These are phyloP conservation scores for Colletotrichum higginsianum DNA, from an alignment of 2,329 filamentous ascomycete species.

Conservation along the genomic window DNA sequence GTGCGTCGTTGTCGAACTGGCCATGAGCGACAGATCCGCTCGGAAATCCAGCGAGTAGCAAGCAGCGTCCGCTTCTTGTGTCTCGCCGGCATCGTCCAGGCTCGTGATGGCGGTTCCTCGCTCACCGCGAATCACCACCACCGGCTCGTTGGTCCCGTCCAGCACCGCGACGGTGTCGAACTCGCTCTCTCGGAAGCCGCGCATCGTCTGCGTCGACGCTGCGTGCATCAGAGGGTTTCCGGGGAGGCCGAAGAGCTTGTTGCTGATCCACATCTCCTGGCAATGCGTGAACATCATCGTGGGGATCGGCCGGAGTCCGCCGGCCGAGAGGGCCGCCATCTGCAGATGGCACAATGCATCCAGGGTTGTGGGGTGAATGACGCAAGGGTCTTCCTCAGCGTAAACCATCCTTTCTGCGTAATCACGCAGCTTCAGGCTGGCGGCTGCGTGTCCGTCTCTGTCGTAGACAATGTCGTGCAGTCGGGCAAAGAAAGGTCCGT, in stretches of 20 bases:
- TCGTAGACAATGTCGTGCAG: constrained; percentile 26
- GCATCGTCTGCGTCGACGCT: constrained; percentile 13
- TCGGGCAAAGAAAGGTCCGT: constrained; percentile 31
- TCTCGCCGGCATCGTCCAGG: neutral
- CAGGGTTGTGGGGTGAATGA: constrained; percentile 27
- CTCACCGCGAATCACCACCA: constrained; percentile 6
- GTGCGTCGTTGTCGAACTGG: too few relatives aligned
- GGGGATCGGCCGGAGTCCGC: constrained; percentile 6
- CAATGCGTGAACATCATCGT: constrained; percentile 34
- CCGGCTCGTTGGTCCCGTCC: constrained; percentile 3
- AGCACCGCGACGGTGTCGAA: constrained; percentile 5
- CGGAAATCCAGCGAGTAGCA: constrained; percentile 11
- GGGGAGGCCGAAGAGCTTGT: neutral
- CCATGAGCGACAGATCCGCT: constrained; percentile 13
- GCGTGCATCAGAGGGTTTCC: constrained; percentile 4
- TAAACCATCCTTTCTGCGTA: constrained; percentile 30
- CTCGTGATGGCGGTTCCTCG: constrained; percentile 29
- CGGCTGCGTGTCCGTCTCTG: constrained; percentile 13
- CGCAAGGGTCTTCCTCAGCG: constrained; percentile 33
- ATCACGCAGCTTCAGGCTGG: constrained; percentile 11
- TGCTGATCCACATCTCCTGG: constrained; percentile 9
- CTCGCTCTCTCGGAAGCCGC: constrained; percentile 22
- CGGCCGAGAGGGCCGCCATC: constrained; percentile 18
- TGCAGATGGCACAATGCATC: constrained; percentile 28
- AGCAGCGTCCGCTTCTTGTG: neutral